Evolutionary conservation across 2,329 filamentous ascomycete genomes (phyloP).

Genomic region (Calycina herbarum): DNA sequence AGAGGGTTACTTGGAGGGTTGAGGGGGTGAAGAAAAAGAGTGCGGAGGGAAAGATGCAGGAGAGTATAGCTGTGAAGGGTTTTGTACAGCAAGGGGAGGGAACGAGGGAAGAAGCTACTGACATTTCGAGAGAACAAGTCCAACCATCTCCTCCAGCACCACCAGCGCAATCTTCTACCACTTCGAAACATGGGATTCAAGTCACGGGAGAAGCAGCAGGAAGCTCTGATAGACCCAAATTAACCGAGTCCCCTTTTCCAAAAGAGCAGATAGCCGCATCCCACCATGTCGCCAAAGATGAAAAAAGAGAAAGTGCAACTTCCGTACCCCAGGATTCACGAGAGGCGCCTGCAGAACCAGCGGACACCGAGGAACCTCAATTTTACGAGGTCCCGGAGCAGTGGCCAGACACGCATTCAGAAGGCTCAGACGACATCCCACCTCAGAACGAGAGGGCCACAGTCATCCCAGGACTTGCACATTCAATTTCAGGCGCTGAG

Average conservation of each 20-base stretch:
- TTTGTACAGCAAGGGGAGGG: background rate
- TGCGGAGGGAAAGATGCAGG: background rate
- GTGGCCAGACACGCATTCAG: background rate
- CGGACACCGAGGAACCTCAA: background rate
- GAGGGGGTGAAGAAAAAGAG: background rate
- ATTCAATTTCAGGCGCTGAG: background rate
- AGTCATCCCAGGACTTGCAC: background rate
- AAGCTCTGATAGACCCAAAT: background rate
- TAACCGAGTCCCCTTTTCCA: background rate
- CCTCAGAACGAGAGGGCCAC: background rate
- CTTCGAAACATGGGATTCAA: background rate
- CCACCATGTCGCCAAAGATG: background rate
- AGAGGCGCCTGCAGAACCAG: background rate
- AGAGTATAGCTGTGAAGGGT: background rate
- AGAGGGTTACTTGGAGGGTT: background rate
- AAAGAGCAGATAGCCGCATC: background rate
- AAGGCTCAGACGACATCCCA: conserved; percentile 1
- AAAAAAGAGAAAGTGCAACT: background rate
- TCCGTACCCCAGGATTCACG: background rate
- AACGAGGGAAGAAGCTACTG: background rate
- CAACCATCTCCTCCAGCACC: background rate
- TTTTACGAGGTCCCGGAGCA: background rate
- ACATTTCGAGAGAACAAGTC: background rate
- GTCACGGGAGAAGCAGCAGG: background rate
- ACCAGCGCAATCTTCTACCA: background rate